Conservation (phyloP, 2,329 filamentous ascomycete species). For the Botryotinia narcissicola region DNA sequence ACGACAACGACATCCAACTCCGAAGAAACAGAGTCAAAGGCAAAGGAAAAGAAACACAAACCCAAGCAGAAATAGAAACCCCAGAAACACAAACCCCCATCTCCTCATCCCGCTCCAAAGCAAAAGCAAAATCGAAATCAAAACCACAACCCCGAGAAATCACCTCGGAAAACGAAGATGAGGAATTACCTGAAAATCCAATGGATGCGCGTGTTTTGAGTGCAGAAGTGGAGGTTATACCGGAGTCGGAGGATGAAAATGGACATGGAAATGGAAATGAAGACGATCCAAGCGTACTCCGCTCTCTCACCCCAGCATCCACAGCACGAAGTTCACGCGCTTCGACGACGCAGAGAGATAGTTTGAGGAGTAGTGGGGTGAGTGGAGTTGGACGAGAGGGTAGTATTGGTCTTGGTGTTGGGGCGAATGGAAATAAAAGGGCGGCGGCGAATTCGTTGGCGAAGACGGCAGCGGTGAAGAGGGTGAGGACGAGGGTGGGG, state of each 20-base stretch:
- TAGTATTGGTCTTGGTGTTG: neutral
- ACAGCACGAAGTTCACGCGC: neutral
- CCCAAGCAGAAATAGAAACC: slow-evolving; percentile 15
- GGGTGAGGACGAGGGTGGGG: slow-evolving; percentile 23
- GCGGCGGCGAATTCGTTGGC: slow-evolving; percentile 27
- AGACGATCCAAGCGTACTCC: neutral
- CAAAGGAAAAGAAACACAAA: slow-evolving; percentile 20
- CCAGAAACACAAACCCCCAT: neutral
- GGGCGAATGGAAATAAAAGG: slow-evolving; percentile 26
- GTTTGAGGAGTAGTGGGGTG: neutral
- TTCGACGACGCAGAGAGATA: neutral
- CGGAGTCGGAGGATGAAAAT: neutral
- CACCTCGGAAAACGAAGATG: slow-evolving; percentile 2
- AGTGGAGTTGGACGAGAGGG: no score
- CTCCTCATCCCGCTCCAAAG: neutral
- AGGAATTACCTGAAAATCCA: slow-evolving; percentile 10
- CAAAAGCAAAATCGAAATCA: neutral
- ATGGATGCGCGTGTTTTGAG: neutral
- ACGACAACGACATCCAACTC: slow-evolving; percentile 38
- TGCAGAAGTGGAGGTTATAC: neutral
- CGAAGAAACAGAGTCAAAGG: slow-evolving; percentile 37
- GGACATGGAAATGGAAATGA: neutral
- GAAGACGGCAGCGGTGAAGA: slow-evolving; percentile 34
- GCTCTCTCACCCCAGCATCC: neutral
- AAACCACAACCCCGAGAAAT: slow-evolving; percentile 16